These are phyloP conservation scores for Verticillium longisporum DNA, from an alignment of 2,329 filamentous ascomycete species.

Conservation along the genomic window DNA sequence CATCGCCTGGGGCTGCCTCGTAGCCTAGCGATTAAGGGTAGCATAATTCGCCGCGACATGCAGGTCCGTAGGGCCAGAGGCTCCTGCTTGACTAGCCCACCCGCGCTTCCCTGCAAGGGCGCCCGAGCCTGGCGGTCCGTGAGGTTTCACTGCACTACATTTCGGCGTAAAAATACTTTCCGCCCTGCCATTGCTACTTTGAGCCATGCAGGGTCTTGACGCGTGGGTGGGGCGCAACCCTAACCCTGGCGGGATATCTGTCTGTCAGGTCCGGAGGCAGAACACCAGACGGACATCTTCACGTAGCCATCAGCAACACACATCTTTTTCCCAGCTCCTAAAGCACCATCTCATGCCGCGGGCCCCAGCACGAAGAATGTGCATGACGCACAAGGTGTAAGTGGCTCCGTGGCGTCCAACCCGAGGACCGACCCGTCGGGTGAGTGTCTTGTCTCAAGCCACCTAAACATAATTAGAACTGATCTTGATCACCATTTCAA, in stretches of 20 bases:
- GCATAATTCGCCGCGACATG: neutral
- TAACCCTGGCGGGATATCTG: no score
- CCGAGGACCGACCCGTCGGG: neutral
- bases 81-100: neutral
- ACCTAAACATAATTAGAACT: neutral
- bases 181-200: neutral
- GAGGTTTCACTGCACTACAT: neutral
- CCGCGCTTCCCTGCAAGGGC: neutral
- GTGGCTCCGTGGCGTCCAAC: neutral
- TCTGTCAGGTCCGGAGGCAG: no score
- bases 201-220: no score
- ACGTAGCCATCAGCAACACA: no score
- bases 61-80: neutral
- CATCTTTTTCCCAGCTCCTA: no score
- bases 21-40: neutral
- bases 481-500: neutral
- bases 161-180: neutral
- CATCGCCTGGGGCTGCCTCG: neutral
- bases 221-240: no score
- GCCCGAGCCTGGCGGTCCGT: neutral
- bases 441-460: neutral
- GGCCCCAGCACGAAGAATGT: neutral
- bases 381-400: neutral
- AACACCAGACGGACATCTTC: no score
- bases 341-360: no score